Conservation (phyloP, 768 basidiomycete genomes). For the Boletus tylopilopsis region DNA sequence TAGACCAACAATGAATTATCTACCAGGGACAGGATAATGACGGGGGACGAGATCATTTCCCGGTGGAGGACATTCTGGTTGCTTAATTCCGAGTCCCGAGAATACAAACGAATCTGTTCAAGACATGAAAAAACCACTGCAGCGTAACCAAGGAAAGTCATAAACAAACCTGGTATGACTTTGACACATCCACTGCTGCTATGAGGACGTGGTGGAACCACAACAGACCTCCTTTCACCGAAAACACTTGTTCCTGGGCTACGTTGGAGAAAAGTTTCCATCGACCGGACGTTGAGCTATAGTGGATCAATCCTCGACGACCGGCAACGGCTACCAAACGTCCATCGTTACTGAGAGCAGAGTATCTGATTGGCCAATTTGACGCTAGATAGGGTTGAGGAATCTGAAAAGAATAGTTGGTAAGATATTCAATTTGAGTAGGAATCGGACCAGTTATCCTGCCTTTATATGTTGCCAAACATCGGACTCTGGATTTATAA, state of each 20-base stretch:
- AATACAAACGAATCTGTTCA: slow-evolving; percentile 84
- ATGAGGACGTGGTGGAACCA: slow-evolving; percentile 98
- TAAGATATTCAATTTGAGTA: neutral
- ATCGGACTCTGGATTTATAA: slow-evolving; percentile 96
- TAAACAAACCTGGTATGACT: slow-evolving; percentile 64
- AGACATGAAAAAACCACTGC: neutral
- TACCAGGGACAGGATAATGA: slow-evolving; percentile 85
- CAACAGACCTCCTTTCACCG: slow-evolving; percentile 84
- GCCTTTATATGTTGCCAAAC: slow-evolving; percentile 98
- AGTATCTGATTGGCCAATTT: slow-evolving; percentile 95
- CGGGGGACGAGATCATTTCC: slow-evolving; percentile 69
- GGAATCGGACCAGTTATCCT: slow-evolving; percentile 3
- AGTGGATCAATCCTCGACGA: slow-evolving; percentile 85
- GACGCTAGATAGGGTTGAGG: slow-evolving; percentile 83
- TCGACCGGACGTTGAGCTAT: slow-evolving; percentile 88
- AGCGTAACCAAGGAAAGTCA: neutral
- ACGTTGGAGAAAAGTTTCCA: slow-evolving; percentile 89
- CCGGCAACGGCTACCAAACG: slow-evolving; percentile 91
- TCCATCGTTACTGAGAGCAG: slow-evolving; percentile 86
- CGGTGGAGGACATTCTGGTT: slow-evolving; percentile 81
- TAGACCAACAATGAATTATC: slow-evolving; percentile 95
- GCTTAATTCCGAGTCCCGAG: slow-evolving; percentile 83
- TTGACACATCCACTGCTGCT: slow-evolving; percentile 80
- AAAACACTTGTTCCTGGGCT: slow-evolving; percentile 81
- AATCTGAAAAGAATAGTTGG: slow-evolving; percentile 47